Conservation (phyloP, 257 asterid genomes). For the Fraxinus anomala region DNA sequence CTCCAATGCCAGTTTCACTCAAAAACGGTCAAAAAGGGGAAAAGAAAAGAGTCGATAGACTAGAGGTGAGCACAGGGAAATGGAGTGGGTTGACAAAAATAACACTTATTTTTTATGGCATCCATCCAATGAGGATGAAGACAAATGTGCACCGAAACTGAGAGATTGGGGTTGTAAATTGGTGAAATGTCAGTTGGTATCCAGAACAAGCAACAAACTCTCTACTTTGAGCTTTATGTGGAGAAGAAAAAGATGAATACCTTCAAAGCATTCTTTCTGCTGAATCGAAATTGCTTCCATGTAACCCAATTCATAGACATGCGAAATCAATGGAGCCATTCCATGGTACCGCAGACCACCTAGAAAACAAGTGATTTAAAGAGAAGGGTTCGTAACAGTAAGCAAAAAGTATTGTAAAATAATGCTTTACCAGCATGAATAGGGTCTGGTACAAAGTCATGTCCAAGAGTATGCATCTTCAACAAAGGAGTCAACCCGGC, state of each 20-base stretch:
- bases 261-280: slow-evolving; percentile 88
- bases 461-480: slow-evolving; percentile 99
- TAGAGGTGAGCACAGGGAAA: not conserved
- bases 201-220: not conserved
- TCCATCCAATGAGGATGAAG: too few relatives aligned
- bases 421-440: slow-evolving; percentile 73
- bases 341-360: slow-evolving; percentile 97
- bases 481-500: slow-evolving; percentile 96
- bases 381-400: not conserved
- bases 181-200: not conserved
- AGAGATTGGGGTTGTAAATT: not conserved
- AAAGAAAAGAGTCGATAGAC: not conserved
- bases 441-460: slow-evolving; percentile 89
- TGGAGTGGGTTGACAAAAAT: not conserved
- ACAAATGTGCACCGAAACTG: not conserved
- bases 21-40: too few relatives aligned
- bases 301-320: slow-evolving; percentile 71
- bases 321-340: slow-evolving; percentile 93
- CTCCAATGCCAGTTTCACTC: not conserved
- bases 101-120: not conserved
- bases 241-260: slow-evolving; percentile 31
- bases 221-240: not conserved
- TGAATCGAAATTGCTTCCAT: slow-evolving; percentile 80
- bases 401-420: not conserved
- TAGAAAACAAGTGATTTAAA: slow-evolving; percentile 25